phyloP scores from a whole-genome alignment of 495 filamentous ascomycete genomes.

The Trichoderma parareesei region DNA sequence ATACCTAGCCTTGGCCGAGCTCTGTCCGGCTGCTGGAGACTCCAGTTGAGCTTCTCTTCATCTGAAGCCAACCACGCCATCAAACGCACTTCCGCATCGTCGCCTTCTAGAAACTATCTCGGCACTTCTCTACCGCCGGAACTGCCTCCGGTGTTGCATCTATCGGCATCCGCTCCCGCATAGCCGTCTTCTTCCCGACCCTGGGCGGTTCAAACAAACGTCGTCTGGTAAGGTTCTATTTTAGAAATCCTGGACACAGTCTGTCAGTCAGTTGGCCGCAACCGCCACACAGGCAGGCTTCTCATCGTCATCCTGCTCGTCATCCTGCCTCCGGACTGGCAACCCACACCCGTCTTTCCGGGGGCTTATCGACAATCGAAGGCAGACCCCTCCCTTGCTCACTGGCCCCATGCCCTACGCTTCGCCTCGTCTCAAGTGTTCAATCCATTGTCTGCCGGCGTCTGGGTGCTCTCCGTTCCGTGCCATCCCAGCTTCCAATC shows the following conservation, averaged over 20 bases:
- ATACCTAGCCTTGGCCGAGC: not conserved
- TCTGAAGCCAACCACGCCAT: not conserved
- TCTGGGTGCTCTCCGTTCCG: not conserved
- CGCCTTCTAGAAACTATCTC: not conserved
- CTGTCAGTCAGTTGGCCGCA: not conserved
- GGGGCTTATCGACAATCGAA: not conserved
- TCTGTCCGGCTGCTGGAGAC: not conserved
- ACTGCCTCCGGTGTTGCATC: conserved; percentile 1
- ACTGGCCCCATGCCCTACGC: not conserved
- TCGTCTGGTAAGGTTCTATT: not conserved
- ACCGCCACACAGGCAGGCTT: not conserved
- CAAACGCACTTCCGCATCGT: not conserved
- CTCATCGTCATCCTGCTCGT: not conserved
- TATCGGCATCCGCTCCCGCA: not conserved
- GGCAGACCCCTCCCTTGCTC: not conserved
- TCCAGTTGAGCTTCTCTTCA: not conserved
- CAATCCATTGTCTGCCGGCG: not conserved
- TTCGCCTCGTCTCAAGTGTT: not conserved
- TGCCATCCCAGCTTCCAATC: not conserved
- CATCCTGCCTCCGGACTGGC: not conserved
- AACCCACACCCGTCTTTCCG: not conserved
- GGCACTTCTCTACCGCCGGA: not conserved
- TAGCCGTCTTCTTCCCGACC: not conserved
- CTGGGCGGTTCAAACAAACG: not conserved
- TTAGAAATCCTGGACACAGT: not conserved